Evolutionary conservation across 2,329 filamentous ascomycete genomes (phyloP).

Genomic region (Pseudocercospora pini-densiflorae): DNA sequence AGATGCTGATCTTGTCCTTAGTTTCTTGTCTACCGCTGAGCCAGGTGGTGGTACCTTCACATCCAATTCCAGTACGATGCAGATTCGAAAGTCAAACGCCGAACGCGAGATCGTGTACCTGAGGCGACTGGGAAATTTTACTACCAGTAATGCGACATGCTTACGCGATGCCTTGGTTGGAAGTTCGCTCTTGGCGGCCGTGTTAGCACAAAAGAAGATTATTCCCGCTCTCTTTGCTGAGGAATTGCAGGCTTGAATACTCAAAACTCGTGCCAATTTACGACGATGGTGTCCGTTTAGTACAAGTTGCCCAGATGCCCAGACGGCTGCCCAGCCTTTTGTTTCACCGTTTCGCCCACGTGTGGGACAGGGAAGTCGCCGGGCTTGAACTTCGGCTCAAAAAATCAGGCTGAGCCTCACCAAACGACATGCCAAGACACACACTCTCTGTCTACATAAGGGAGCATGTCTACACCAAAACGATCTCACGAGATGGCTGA

Average conservation of each 20-base stretch:
- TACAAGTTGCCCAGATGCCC: slow-evolving; percentile 1
- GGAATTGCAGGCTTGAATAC: too few species aligned
- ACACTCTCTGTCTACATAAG: neutral
- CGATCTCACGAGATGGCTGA: neutral
- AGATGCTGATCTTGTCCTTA: neutral
- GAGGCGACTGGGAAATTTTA: neutral
- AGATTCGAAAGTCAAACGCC: too few species aligned
- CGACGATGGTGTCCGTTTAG: neutral
- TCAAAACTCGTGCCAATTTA: neutral
- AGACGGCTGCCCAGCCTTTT: neutral
- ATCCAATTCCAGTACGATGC: neutral
- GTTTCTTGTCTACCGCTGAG: neutral
- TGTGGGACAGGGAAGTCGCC: neutral
- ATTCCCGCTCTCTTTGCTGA: neutral
- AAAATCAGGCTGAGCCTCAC: neutral
- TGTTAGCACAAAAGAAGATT: neutral
- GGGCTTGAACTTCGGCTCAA: neutral
- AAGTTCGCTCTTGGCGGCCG: neutral
- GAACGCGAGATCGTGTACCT: neutral
- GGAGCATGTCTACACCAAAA: neutral
- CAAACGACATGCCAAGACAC: neutral
- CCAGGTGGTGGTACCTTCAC: too few species aligned
- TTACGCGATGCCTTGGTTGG: neutral
- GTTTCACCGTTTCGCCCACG: neutral
- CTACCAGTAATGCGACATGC: neutral